Conservation (phyloP, 2,329 filamentous ascomycete species). For the Alternaria viburni region DNA sequence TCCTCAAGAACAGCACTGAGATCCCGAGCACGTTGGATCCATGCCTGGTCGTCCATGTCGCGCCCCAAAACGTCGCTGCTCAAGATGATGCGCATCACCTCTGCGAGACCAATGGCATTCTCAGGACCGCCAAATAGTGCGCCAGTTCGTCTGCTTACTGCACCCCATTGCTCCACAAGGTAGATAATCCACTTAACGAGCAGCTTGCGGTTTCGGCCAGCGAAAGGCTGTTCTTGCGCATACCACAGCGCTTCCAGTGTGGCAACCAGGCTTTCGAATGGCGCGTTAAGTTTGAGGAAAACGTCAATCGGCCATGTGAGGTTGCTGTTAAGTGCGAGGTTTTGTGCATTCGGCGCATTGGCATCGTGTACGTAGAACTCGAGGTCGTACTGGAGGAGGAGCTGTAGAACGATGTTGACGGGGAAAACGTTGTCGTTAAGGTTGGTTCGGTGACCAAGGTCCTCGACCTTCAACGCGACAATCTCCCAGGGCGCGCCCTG, state of each 20-base stretch:
- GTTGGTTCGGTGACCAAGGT: constrained; percentile 62
- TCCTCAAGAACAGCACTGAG: constrained; percentile 37
- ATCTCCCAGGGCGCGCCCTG: constrained; percentile 70
- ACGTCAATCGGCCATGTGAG: constrained; percentile 69
- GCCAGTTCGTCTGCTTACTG: constrained; percentile 60
- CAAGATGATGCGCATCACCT: constrained; percentile 51
- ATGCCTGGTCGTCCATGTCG: constrained; percentile 44
- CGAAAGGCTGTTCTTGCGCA: constrained; percentile 69
- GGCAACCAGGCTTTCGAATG: constrained; percentile 66
- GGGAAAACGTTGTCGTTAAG: constrained; percentile 64
- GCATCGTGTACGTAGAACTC: constrained; percentile 57
- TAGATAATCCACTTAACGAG: constrained; percentile 69
- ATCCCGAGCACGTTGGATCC: constrained; percentile 38
- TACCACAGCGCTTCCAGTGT: constrained; percentile 72
- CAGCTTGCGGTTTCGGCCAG: constrained; percentile 60
- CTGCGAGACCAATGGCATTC: constrained; percentile 56
- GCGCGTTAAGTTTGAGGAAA: constrained; percentile 67
- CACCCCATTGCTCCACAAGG: constrained; percentile 66
- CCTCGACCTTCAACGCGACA: constrained; percentile 66
- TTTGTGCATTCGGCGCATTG: constrained; percentile 14
- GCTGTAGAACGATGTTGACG: constrained; percentile 50
- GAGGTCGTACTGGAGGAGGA: constrained; percentile 50
- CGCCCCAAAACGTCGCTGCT: constrained; percentile 50
- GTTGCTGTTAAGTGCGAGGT: constrained; percentile 27
- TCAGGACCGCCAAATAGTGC: constrained; percentile 66